Percentiles rank a stretch among this genome's conserved stretches.
These are phyloP conservation scores for Saccharomyces hybrid DNA, from an alignment of 1,139 yeast genomes.

Conservation along the genomic window DNA sequence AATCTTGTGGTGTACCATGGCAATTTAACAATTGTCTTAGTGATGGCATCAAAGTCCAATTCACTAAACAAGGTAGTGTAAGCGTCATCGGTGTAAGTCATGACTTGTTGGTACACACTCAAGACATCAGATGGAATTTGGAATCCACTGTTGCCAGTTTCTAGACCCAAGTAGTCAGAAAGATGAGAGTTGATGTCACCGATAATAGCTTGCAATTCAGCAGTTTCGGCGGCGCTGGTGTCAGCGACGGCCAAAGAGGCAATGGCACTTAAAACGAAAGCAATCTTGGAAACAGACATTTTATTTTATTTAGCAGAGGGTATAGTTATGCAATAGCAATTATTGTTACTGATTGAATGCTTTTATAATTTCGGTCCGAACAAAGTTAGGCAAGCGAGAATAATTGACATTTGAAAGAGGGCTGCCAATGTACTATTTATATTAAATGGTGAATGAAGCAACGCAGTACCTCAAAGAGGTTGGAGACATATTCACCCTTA, in stretches of 20 bases:
- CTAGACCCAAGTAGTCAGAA: constrained; percentile 13
- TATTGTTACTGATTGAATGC: not conserved
- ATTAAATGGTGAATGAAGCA: not conserved
- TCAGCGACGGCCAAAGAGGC: constrained; percentile 9
- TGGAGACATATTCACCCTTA: not conserved
- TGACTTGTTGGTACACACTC: constrained; percentile 28
- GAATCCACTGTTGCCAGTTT: constrained; percentile 9
- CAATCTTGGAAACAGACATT: constrained; percentile 5
- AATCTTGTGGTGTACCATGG: constrained; percentile 40
- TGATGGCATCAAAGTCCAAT: constrained; percentile 24
- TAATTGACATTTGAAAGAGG: not conserved
- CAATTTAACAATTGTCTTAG: constrained; percentile 34
- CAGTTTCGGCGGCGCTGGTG: constrained; percentile 9
- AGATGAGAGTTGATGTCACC: constrained; percentile 13
- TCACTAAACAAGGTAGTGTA: constrained; percentile 34
- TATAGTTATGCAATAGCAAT: not conserved
- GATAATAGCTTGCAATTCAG: constrained; percentile 14
- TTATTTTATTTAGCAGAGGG: not conserved
- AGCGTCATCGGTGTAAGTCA: constrained; percentile 38
- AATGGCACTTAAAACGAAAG: constrained; percentile 6
- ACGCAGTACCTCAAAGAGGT: not conserved
- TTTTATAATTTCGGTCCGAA: not conserved
- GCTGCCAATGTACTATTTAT: not conserved
- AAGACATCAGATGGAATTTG: constrained; percentile 30
- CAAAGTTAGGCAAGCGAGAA: not conserved